Evolutionary conservation across 2,329 filamentous ascomycete genomes (phyloP).

Genomic region (Ilyonectria mors-panacis): DNA sequence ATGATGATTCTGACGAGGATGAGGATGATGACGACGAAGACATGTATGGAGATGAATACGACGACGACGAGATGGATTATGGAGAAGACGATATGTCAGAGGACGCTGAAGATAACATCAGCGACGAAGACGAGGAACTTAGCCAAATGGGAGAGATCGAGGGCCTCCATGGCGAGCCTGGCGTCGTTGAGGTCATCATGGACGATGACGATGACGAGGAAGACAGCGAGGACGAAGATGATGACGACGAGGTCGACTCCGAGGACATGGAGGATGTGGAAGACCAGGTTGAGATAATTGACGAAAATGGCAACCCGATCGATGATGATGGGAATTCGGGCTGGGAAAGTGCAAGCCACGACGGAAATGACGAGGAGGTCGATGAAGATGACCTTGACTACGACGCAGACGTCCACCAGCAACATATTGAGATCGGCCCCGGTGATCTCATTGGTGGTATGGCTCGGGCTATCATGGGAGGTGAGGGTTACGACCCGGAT

Average conservation of each 20-base stretch:
- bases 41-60: constrained; percentile 93
- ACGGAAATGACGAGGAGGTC: constrained; percentile 69
- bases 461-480: constrained; percentile 68
- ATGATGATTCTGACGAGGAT: constrained; percentile 84
- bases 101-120: constrained; percentile 89
- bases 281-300: constrained; percentile 70
- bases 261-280: constrained; percentile 68
- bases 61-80: constrained; percentile 95
- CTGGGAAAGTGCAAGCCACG: constrained; percentile 73
- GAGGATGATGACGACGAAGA: constrained; percentile 85
- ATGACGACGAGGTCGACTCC: constrained; percentile 61
- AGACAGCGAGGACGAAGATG: constrained; percentile 73
- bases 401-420: constrained; percentile 69
- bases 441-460: constrained; percentile 66
- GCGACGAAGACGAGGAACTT: constrained; percentile 89
- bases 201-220: constrained; percentile 78
- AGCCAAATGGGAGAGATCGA: constrained; percentile 90
- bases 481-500: constrained; percentile 69
- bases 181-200: constrained; percentile 83
- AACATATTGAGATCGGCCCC: constrained; percentile 64
- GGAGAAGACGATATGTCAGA: constrained; percentile 85
- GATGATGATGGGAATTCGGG: constrained; percentile 73
- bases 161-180: constrained; percentile 74
- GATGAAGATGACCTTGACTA: constrained; percentile 69
- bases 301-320: constrained; percentile 73